Evolutionary conservation across 768 basidiomycete species (phyloP).

Genomic region (Leccinum disarticulatum): DNA sequence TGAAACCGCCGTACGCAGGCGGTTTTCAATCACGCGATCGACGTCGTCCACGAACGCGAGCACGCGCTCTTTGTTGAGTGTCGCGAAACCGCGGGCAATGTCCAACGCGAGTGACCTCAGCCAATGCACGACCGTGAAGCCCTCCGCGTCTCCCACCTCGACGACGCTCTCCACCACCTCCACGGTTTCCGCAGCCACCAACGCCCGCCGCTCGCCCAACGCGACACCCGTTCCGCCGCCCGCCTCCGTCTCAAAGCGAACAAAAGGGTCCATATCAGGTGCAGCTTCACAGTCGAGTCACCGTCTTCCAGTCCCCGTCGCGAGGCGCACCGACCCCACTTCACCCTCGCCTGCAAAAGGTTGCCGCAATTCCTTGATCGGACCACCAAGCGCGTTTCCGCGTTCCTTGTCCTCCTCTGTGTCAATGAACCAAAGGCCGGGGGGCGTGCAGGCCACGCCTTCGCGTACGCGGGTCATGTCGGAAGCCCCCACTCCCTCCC

Average conservation of each 20-base stretch:
- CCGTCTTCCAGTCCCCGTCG: constrained; percentile 40
- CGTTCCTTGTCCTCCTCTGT: constrained; percentile 20
- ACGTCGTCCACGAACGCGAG: constrained; percentile 19
- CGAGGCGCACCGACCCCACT: constrained; percentile 29
- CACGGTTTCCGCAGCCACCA: constrained; percentile 22
- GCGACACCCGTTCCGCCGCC: constrained; percentile 47
- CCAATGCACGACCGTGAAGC: constrained; percentile 50
- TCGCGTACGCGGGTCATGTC: constrained; percentile 47
- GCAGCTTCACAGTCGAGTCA: constrained; percentile 35
- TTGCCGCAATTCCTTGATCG: constrained; percentile 29
- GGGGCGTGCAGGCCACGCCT: constrained; percentile 34
- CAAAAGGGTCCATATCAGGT: constrained; percentile 40
- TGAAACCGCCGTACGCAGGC: constrained; percentile 50
- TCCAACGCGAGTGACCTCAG: constrained; percentile 52
- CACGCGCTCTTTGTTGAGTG: constrained; percentile 43
- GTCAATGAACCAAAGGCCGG: constrained; percentile 15
- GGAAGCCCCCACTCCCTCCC: constrained; percentile 34
- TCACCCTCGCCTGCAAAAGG: constrained; percentile 29
- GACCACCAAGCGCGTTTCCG: constrained; percentile 29
- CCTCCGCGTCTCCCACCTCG: constrained; percentile 27
- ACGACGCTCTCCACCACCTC: constrained; percentile 30
- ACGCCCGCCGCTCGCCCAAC: constrained; percentile 48
- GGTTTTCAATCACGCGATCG: constrained; percentile 41
- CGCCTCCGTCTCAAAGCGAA: constrained; percentile 35
- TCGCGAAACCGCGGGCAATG: constrained; percentile 51